phyloP scores from a whole-genome alignment of 192 early-diverging fungal genomes.

The Diversispora eburnea region DNA sequence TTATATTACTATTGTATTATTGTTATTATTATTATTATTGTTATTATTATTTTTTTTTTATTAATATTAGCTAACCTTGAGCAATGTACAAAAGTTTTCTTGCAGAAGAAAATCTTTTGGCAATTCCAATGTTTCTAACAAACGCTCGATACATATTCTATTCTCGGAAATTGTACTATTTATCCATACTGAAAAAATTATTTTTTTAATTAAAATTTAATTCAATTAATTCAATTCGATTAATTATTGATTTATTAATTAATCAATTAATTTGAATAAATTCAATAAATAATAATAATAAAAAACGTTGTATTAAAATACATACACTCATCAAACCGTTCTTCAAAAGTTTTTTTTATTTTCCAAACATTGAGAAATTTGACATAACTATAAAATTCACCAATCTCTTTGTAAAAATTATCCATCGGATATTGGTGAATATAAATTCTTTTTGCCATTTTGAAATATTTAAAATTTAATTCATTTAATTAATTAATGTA shows the following conservation, averaged over 20 bases:
- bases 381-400: slow-evolving; percentile 56
- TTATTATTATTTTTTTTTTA: not conserved
- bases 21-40: not conserved
- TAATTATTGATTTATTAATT: not conserved
- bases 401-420: slow-evolving; percentile 46
- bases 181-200: slow-evolving; percentile 46
- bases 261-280: not conserved
- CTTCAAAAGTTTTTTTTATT: slow-evolving; percentile 41
- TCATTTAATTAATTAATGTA: not conserved
- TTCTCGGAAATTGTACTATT: slow-evolving; percentile 38
- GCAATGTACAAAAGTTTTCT: slow-evolving; percentile 61
- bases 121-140: slow-evolving; percentile 58
- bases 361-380: slow-evolving; percentile 43
- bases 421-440: slow-evolving; percentile 54
- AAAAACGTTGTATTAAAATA: not conserved
- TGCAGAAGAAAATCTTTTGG: slow-evolving; percentile 47
- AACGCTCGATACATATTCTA: slow-evolving; percentile 43
- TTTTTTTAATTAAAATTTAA: not conserved
- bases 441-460: slow-evolving; percentile 39
- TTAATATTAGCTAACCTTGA: no score
- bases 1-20: no score
- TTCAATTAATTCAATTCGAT: not conserved
- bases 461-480: not conserved
- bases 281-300: not conserved
- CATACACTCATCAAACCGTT: slow-evolving; percentile 40